These are phyloP conservation scores for Starmerella davenportii DNA, from an alignment of 805 yeast genomes.

Conservation along the genomic window DNA sequence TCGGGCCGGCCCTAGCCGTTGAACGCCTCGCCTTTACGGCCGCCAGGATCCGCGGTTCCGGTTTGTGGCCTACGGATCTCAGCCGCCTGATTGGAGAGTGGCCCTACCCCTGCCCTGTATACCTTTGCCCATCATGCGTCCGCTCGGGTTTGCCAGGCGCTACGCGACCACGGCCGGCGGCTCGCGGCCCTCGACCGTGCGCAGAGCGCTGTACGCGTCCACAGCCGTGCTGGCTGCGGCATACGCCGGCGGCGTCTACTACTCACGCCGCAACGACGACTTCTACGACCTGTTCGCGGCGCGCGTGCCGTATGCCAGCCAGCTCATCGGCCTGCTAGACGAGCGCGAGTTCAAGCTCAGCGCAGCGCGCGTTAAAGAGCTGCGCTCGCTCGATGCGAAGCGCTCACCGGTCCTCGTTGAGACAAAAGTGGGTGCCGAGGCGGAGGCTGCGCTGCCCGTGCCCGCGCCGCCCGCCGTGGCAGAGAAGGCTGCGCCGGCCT, in stretches of 20 bases:
- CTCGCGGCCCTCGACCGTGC: conserved; percentile 8
- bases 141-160: neutral
- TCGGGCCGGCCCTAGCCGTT: no score
- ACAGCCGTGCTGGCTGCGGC: conserved; percentile 21
- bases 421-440: neutral
- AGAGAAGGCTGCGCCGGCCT: conserved; percentile 4
- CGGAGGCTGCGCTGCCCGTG: neutral
- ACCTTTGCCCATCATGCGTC: neutral
- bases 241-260: conserved; percentile 44
- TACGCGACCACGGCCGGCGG: neutral
- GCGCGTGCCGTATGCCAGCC: conserved; percentile 47
- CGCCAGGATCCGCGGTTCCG: no score
- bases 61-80: no score
- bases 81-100: no score
- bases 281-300: conserved; percentile 46
- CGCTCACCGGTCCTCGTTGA: neutral
- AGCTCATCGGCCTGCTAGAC: conserved; percentile 34
- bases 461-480: neutral
- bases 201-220: conserved; percentile 20
- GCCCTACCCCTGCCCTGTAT: no score
- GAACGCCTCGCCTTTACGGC: no score
- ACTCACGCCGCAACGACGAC: conserved; percentile 37
- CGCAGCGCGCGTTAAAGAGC: conserved; percentile 1
- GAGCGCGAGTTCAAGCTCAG: conserved; percentile 20
- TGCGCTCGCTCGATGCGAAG: neutral